Conservation (phyloP, 2,329 filamentous ascomycete species). For the Verticillium longisporum region DNA sequence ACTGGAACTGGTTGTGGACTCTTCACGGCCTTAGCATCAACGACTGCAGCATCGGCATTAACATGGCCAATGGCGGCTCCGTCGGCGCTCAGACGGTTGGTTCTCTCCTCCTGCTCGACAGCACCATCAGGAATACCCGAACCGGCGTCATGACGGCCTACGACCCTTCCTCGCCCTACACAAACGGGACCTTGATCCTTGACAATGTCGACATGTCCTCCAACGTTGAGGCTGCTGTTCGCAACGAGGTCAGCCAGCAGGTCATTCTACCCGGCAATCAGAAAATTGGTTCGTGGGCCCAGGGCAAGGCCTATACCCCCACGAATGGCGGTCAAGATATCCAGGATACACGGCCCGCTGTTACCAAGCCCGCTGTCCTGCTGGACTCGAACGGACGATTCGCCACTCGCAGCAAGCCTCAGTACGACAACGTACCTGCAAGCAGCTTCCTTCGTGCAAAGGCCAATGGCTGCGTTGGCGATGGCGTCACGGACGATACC, state of each 20-base stretch:
- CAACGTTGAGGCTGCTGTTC: conserved; percentile 61
- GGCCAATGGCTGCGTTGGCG: conserved; percentile 74
- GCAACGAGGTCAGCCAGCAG: conserved; percentile 45
- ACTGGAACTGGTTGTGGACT: conserved; percentile 88
- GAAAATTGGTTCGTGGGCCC: conserved; percentile 65
- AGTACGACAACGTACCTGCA: conserved; percentile 66
- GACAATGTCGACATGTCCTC: conserved; percentile 82
- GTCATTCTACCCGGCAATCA: conserved; percentile 63
- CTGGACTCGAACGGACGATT: conserved; percentile 58
- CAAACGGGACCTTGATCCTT: conserved; percentile 76
- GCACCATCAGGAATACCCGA: conserved; percentile 66
- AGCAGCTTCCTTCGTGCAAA: conserved; percentile 78
- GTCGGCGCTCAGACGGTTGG: conserved; percentile 66
- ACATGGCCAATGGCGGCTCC: conserved; percentile 62
- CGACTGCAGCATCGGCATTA: conserved; percentile 67
- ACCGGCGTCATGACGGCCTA: conserved; percentile 75
- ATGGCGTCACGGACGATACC: conserved; percentile 84
- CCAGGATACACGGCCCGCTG: conserved; percentile 50
- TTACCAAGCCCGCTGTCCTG: conserved; percentile 60
- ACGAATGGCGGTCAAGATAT: conserved; percentile 40
- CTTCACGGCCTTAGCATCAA: conserved; percentile 72
- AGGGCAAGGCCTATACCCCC: conserved; percentile 67
- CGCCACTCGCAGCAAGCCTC: conserved; percentile 81
- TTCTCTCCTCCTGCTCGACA: conserved; percentile 78
- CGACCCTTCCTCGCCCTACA: conserved; percentile 50